Conservation (phyloP, 345 rosid genomes). For the Populus nigra region DNA sequence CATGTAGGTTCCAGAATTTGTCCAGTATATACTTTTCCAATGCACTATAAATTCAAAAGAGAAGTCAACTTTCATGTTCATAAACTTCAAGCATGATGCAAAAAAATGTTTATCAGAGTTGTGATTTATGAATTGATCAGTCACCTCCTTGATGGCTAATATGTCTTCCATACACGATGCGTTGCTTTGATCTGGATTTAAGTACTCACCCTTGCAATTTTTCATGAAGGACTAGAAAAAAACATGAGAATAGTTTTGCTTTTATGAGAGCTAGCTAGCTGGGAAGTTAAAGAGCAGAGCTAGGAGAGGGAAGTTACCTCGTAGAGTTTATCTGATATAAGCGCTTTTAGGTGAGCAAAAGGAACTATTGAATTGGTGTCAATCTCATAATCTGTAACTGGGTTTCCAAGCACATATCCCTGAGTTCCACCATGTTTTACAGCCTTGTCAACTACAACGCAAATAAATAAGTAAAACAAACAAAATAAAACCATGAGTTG, state of each 20-base stretch:
- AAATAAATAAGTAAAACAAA: not conserved
- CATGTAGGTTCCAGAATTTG: conserved; percentile 38
- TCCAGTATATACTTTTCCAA: conserved; percentile 11
- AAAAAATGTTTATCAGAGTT: not conserved
- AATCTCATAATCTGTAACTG: not conserved
- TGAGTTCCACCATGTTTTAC: not conserved
- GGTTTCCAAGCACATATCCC: conserved; percentile 11
- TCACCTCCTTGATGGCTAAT: conserved; percentile 13
- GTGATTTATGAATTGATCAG: not conserved
- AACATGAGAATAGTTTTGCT: not conserved
- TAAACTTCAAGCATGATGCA: not conserved
- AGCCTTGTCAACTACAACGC: not conserved
- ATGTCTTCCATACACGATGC: conserved; percentile 20
- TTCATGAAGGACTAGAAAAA: conserved; percentile 15
- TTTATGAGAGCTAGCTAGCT: not conserved
- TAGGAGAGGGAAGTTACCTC: conserved; percentile 17
- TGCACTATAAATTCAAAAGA: conserved; percentile 18
- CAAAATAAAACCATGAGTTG: not conserved
- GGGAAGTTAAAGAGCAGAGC: not conserved
- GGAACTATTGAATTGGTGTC: conserved; percentile 11
- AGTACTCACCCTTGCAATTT: conserved; percentile 31
- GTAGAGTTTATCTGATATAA: conserved; percentile 22
- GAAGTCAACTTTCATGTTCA: not conserved
- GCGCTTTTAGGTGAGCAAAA: conserved; percentile 9
- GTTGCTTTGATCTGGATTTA: conserved; percentile 11